These are phyloP conservation scores for Xylaria palmicola DNA, from an alignment of 495 filamentous ascomycete species.

Conservation along the genomic window DNA sequence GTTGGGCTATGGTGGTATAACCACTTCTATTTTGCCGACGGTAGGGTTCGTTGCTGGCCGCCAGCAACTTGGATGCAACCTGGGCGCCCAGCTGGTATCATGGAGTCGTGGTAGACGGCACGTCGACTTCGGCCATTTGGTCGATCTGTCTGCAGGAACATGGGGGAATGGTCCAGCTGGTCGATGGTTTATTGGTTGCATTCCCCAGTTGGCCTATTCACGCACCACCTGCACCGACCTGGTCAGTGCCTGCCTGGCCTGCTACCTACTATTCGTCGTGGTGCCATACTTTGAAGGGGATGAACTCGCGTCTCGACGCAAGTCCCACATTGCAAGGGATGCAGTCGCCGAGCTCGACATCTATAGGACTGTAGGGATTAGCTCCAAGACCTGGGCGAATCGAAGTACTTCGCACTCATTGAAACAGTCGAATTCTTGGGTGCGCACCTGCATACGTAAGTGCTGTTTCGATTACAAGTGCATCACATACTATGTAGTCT, in stretches of 20 bases:
- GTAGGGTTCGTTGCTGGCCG: background rate
- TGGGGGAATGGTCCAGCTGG: background rate
- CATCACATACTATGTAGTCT: background rate
- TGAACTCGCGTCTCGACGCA: background rate
- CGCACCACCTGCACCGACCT: background rate
- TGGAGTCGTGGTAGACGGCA: background rate
- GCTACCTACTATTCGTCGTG: background rate
- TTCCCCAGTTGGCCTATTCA: slow-evolving; percentile 1
- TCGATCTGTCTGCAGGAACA: slow-evolving; percentile 8
- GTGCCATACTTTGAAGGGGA: no score
- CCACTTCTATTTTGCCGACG: background rate
- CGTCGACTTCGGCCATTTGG: slow-evolving; percentile 4
- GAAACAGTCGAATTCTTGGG: background rate
- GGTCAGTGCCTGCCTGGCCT: no score
- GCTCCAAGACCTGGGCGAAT: background rate
- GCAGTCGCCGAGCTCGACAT: no score
- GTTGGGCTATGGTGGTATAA: background rate
- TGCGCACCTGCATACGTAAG: background rate
- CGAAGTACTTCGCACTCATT: background rate
- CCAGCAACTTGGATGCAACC: background rate
- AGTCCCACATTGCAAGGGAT: background rate
- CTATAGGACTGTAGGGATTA: background rate
- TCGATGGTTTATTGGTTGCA: slow-evolving; percentile 1
- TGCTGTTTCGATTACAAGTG: no score
- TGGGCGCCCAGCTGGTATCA: background rate